Evolutionary conservation across 2,329 filamentous ascomycete species (phyloP).

Genomic region (Aspergillus pseudotamarii): DNA sequence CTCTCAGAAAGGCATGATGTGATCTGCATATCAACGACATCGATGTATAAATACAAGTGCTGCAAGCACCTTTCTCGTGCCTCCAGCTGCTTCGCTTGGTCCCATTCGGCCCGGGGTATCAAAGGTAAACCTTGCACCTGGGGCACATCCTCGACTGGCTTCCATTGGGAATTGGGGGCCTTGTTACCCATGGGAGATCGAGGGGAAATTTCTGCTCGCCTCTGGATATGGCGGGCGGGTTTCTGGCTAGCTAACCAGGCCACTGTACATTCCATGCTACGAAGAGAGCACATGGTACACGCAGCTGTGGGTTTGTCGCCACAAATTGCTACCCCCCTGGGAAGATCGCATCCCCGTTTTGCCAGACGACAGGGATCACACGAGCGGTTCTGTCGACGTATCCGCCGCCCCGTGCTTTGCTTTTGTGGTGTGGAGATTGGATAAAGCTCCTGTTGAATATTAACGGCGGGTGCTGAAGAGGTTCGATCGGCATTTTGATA

Average conservation of each 20-base stretch:
- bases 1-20: slow-evolving; percentile 12
- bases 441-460: too few species aligned
- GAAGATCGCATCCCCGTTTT: slow-evolving; percentile 9
- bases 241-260: slow-evolving; percentile 3
- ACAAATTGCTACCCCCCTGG: neutral
- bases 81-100: neutral
- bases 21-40: slow-evolving; percentile 17
- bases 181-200: neutral
- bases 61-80: slow-evolving; percentile 2
- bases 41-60: slow-evolving; percentile 16
- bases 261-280: slow-evolving; percentile 5
- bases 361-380: slow-evolving; percentile 8
- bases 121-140: neutral
- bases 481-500: too few species aligned
- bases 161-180: neutral
- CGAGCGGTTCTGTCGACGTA: slow-evolving; percentile 4
- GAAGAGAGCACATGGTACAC: slow-evolving; percentile 3
- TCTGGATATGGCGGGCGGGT: neutral
- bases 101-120: neutral
- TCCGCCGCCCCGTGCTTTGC: neutral
- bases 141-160: neutral
- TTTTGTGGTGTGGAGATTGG: too few species aligned
- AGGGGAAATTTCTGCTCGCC: neutral
- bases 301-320: slow-evolving; percentile 1
- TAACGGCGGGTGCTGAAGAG: too few species aligned